Evolutionary conservation across 441 rosid genomes (phyloP).

Genomic region (Erysimum pusillum): DNA sequence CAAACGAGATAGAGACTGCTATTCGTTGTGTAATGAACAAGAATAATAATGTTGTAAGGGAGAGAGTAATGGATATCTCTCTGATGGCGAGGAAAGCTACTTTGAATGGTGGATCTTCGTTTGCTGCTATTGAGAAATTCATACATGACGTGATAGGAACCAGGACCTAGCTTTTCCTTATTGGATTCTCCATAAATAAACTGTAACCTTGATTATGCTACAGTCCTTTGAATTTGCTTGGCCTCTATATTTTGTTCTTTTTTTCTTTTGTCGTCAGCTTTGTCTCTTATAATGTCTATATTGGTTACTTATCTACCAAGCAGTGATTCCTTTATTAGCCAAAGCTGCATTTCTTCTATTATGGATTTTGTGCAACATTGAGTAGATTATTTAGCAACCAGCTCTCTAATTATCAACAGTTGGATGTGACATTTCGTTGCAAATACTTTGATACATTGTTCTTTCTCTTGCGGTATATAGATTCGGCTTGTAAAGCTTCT

Average conservation of each 20-base stretch:
- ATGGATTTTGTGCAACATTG: not conserved
- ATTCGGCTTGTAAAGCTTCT: not conserved
- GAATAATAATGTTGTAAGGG: constrained; percentile 39
- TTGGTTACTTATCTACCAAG: not conserved
- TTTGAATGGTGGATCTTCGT: constrained; percentile 33
- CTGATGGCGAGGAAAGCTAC: constrained; percentile 35
- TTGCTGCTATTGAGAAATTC: constrained; percentile 32
- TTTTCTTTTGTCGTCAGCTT: not conserved
- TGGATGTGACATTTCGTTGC: not conserved
- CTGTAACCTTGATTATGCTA: constrained; percentile 1
- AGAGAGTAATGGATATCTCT: constrained; percentile 44
- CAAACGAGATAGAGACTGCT: constrained; percentile 47
- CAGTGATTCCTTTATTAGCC: not conserved
- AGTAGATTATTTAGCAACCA: not conserved
- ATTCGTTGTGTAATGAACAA: constrained; percentile 44
- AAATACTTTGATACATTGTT: not conserved
- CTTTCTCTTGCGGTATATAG: not conserved
- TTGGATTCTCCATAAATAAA: not conserved
- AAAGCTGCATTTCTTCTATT: not conserved
- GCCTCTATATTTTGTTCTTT: not conserved
- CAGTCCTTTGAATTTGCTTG: not conserved
- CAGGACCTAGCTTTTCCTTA: constrained; percentile 15
- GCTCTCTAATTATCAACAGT: not conserved
- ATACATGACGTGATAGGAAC: constrained; percentile 29
- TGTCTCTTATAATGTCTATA: not conserved